These are phyloP conservation scores for Cyberlindnera mississippiensis DNA, from an alignment of 805 yeast genomes.

Conservation along the genomic window DNA sequence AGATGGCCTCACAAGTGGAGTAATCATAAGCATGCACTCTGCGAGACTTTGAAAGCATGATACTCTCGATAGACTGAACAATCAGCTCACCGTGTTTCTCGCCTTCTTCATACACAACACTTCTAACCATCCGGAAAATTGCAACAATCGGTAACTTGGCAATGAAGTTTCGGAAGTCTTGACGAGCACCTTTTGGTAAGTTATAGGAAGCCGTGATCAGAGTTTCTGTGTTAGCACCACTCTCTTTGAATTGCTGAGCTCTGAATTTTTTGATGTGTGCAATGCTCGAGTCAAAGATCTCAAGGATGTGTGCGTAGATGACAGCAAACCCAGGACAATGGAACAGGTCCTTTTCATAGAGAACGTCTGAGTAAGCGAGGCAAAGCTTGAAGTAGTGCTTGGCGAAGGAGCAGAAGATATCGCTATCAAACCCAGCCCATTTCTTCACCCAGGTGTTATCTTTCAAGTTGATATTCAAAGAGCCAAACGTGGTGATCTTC, in stretches of 20 bases:
- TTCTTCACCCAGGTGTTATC: conserved; percentile 56
- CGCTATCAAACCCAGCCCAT: conserved; percentile 56
- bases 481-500: conserved; percentile 29
- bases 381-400: conserved; percentile 45
- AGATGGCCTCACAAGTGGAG: conserved; percentile 38
- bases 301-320: conserved; percentile 22
- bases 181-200: conserved; percentile 7
- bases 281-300: conserved; percentile 23
- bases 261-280: conserved; percentile 19
- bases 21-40: conserved; percentile 32
- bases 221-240: conserved; percentile 7
- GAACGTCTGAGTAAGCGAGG: conserved; percentile 1
- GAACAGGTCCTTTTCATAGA: conserved; percentile 8
- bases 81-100: background rate
- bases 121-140: conserved; percentile 7
- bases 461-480: conserved; percentile 40
- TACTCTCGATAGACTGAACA: conserved; percentile 2
- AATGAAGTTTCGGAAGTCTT: conserved; percentile 7
- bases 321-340: conserved; percentile 23
- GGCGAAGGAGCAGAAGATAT: conserved; percentile 56
- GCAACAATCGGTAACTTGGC: conserved; percentile 12
- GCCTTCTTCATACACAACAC: conserved; percentile 7
- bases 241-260: conserved; percentile 14
- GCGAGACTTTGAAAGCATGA: conserved; percentile 8
- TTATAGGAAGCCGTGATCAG: conserved; percentile 16